Evolutionary conservation across 352 stramenopile species (phyloP), one percentile per base, ranked within the genome.

Genomic region (Phytophthora chlamydospora): DNA sequence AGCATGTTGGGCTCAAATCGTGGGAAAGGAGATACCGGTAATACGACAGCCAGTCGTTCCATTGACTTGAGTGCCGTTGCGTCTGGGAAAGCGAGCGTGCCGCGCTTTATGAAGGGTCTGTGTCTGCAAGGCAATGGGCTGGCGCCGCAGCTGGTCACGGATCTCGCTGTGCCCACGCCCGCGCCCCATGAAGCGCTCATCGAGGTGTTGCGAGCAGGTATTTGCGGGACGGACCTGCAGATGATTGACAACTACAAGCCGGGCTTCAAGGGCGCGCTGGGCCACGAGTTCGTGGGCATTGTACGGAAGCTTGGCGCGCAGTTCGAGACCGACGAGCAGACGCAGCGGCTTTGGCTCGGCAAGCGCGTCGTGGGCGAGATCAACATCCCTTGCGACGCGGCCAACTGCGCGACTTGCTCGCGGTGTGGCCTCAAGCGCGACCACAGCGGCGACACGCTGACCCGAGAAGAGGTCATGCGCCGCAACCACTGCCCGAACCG

Each of bases 281-380:
- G 91, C 35, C 91, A 97, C 62, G 91, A 97, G 73, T 97, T 97
- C 58, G 89, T 97, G 21, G 91, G 89, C 7, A 77, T 91, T 40
- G 88, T 97, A 2, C 72, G 85, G 17, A 52, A 84, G 41, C 55
- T 97, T 17, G 75, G 80, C 33, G 49, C 45, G 11, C 48, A 76
- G 36, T 66, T 44, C 19, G 24, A 29, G 6, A 64, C 75, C 11
- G 66, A 73, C 13, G 44, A 60, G 24, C 29, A 61, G 19, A 58
- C 43, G 11, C 56, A 61, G 14, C 45, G 14, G 17, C 52, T 52
- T 17, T 85, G 80, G 85, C 50, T 96, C 0, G 82, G 83, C 14
- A 80, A 93, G 61, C 88, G 92, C 29, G 90, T 97, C 21, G 93
- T 96, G 24, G 92, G 85, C 14, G 92, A 98, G 69, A 97, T 98